Evolutionary conservation across 1,284 basidiomycete genomes (phyloP).

Genomic region (Austropuccinia psidii): DNA sequence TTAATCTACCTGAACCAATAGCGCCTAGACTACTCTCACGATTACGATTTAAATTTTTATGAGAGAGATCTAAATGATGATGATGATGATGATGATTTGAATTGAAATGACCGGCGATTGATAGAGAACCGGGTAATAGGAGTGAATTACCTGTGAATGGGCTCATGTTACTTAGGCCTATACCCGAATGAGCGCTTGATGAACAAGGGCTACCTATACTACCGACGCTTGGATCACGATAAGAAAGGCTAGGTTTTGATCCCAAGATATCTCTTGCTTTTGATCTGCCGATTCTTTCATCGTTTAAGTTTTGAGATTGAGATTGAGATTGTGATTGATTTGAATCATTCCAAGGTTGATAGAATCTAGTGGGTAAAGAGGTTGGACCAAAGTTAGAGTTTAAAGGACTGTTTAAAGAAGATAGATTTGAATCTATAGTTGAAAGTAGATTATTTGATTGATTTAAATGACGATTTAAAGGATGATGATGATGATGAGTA

Average conservation of each 20-base stretch:
- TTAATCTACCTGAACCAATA: conserved; percentile 25
- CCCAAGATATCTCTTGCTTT: conserved; percentile 34
- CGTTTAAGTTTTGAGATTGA: neutral
- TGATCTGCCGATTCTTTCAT: conserved; percentile 25
- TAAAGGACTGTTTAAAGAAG: conserved; percentile 7
- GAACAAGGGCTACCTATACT: conserved; percentile 32
- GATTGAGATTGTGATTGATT: neutral
- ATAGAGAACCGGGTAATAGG: conserved; percentile 30
- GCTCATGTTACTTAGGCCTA: conserved; percentile 43
- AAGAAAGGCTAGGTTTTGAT: neutral
- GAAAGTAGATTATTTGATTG: neutral
- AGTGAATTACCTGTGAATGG: conserved; percentile 42
- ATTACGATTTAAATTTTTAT: conserved; percentile 20
- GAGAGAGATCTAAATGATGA: neutral
- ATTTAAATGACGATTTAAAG: conserved; percentile 1
- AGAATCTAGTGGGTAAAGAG: conserved; percentile 24
- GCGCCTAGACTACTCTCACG: conserved; percentile 36
- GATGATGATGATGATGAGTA: neutral
- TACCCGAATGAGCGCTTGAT: conserved; percentile 37
- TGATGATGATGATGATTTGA: conserved; percentile 19
- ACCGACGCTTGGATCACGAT: conserved; percentile 24
- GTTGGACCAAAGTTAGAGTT: conserved; percentile 12
- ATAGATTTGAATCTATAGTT: neutral
- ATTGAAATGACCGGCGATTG: too few species aligned
- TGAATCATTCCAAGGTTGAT: conserved; percentile 28